phyloP scores from a whole-genome alignment of 2,329 filamentous ascomycete species.

The Xylariaceae sp. region DNA sequence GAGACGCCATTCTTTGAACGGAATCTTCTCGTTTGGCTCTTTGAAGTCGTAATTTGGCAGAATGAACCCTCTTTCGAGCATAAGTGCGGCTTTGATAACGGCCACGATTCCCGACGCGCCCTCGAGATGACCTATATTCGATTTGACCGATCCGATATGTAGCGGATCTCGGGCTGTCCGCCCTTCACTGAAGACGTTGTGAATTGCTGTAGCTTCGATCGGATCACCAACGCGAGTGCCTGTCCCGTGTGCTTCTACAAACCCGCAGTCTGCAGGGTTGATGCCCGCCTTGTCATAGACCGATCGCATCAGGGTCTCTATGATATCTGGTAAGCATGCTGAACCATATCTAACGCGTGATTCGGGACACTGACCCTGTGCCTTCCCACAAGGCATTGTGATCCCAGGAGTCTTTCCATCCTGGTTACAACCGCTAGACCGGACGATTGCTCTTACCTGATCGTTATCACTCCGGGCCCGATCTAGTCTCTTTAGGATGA shows the following conservation, averaged over 20 bases:
- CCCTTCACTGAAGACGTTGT: conserved; percentile 38
- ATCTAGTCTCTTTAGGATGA: conserved; percentile 55
- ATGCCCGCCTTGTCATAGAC: conserved; percentile 40
- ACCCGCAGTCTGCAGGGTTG: conserved; percentile 36
- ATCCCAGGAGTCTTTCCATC: conserved; percentile 56
- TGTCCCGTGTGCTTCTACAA: conserved; percentile 53
- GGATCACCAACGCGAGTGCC: conserved; percentile 53
- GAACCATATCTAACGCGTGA: neutral
- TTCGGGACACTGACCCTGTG: conserved; percentile 37
- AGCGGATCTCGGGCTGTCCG: conserved; percentile 39
- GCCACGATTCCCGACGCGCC: conserved; percentile 48
- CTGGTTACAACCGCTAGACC: conserved; percentile 48
- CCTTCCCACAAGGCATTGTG: conserved; percentile 49
- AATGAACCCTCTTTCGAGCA: conserved; percentile 48
- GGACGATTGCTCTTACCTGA: conserved; percentile 48
- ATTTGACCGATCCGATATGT: conserved; percentile 47
- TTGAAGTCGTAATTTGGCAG: conserved; percentile 49
- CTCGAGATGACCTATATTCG: conserved; percentile 51
- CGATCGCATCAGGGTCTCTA: conserved; percentile 40
- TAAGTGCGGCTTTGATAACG: conserved; percentile 49
- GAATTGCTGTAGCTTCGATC: conserved; percentile 48
- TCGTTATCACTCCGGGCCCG: conserved; percentile 54
- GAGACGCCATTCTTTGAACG: conserved; percentile 47
- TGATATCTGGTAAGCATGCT: conserved; percentile 12
- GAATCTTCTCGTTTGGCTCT: conserved; percentile 45